These are phyloP conservation scores for Paulownia fortunei DNA, from an alignment of 257 asterid species.

Conservation along the genomic window DNA sequence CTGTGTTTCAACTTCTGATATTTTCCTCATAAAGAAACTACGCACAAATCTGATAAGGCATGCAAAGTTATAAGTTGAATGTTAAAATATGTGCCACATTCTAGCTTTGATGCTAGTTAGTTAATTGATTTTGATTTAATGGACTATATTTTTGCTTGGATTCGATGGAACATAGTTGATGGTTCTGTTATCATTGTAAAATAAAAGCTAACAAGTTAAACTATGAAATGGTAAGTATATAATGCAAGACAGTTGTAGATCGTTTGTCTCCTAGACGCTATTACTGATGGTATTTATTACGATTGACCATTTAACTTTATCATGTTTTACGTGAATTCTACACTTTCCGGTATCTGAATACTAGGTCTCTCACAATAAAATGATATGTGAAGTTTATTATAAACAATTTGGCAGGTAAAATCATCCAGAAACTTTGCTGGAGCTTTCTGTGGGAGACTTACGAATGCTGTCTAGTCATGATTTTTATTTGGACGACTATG, in stretches of 20 bases:
- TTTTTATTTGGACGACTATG: background rate
- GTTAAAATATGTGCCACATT: background rate
- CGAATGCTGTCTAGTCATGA: background rate
- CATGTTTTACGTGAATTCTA: background rate
- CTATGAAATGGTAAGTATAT: background rate
- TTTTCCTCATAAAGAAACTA: slow-evolving; percentile 16
- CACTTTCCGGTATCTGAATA: background rate
- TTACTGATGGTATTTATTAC: background rate
- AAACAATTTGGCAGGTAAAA: background rate
- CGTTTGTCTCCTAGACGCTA: background rate
- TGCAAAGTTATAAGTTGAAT: slow-evolving; percentile 16
- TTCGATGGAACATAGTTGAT: background rate
- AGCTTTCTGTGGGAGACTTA: slow-evolving; percentile 7
- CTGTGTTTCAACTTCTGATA: slow-evolving; percentile 34
- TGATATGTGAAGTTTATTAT: background rate
- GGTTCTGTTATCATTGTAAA: background rate
- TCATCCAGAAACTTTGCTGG: background rate
- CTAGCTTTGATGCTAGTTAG: background rate
- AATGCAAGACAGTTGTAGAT: background rate
- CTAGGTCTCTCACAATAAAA: background rate
- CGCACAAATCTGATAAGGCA: background rate
- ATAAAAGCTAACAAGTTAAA: background rate
- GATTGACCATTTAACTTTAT: background rate
- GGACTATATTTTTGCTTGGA: background rate
- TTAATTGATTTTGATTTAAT: background rate